Conservation (phyloP, 2,329 filamentous ascomycete genomes). For the Setomelanomma holmii region DNA sequence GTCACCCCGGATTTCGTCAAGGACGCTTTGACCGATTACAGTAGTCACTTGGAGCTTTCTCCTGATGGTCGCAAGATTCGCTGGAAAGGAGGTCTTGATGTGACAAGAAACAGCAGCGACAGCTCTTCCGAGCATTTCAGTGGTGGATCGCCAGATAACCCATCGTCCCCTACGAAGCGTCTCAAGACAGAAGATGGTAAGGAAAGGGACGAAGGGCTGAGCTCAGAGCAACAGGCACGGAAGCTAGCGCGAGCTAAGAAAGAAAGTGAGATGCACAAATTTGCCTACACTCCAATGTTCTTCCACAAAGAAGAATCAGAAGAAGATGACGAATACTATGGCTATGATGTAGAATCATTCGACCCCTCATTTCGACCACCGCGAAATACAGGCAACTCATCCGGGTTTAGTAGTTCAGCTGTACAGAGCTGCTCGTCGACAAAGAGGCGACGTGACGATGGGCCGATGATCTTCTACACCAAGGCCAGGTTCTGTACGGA, state of each 20-base stretch:
- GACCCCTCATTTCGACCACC: constrained; percentile 37
- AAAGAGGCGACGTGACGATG: constrained; percentile 67
- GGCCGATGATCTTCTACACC: constrained; percentile 84
- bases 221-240: constrained; percentile 25
- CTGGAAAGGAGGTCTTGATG: constrained; percentile 74
- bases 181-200: constrained; percentile 30
- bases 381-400: constrained; percentile 46
- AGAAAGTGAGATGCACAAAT: constrained; percentile 40
- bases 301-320: constrained; percentile 54
- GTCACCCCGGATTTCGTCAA: constrained; percentile 81
- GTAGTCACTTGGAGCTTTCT: constrained; percentile 78
- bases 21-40: constrained; percentile 72
- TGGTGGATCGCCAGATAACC: constrained; percentile 59
- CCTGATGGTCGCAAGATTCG: constrained; percentile 78
- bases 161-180: constrained; percentile 35
- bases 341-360: constrained; percentile 35
- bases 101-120: constrained; percentile 71
- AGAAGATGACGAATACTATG: constrained; percentile 48
- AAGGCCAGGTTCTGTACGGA: constrained; percentile 83
- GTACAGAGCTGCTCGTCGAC: constrained; percentile 52
- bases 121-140: constrained; percentile 53
- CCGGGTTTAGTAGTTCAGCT: constrained; percentile 55
- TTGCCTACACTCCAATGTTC: constrained; percentile 58
- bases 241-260: constrained; percentile 26
- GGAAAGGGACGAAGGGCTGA: constrained; percentile 24